Conservation (phyloP, 208 protist species). For the Chromosphaera perkinsii region DNA sequence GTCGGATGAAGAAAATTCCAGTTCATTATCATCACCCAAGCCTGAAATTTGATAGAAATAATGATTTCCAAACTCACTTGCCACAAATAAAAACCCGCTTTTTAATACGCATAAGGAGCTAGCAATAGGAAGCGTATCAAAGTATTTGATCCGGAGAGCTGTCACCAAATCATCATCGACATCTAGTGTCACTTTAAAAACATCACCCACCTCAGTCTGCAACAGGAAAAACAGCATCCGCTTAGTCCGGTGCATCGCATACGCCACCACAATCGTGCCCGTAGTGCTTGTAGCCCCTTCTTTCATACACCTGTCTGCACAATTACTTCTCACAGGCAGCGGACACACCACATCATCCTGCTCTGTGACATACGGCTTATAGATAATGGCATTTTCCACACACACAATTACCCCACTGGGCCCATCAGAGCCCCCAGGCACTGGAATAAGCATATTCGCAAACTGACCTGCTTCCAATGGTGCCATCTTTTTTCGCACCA, state of each 20-base stretch:
- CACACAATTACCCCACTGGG: conserved; percentile 82
- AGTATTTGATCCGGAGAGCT: conserved; percentile 81
- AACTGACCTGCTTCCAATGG: conserved; percentile 74
- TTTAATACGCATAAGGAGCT: conserved; percentile 78
- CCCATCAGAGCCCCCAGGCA: conserved; percentile 44
- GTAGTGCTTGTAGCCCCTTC: conserved; percentile 8
- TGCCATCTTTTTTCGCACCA: conserved; percentile 87
- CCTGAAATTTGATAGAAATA: conserved; percentile 7
- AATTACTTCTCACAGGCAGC: conserved; percentile 6
- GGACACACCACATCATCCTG: conserved; percentile 3
- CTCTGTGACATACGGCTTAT: conserved; percentile 5
- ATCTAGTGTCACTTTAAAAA: conserved; percentile 85
- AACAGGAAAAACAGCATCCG: conserved; percentile 85
- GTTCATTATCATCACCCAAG: conserved; percentile 8
- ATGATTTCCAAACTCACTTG: conserved; percentile 88
- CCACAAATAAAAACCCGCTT: conserved; percentile 88
- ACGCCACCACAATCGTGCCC: conserved; percentile 34
- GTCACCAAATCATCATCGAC: conserved; percentile 67
- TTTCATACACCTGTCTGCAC: background rate
- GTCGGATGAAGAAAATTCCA: background rate
- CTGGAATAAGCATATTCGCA: conserved; percentile 71
- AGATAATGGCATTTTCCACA: conserved; percentile 82
- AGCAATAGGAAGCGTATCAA: conserved; percentile 89
- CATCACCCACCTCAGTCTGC: conserved; percentile 74
- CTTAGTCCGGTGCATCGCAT: conserved; percentile 57